Percentiles rank a stretch among this genome's conserved stretches.
phyloP scores from a whole-genome alignment of 2,329 filamentous ascomycete genomes.

The Alternaria triticina region DNA sequence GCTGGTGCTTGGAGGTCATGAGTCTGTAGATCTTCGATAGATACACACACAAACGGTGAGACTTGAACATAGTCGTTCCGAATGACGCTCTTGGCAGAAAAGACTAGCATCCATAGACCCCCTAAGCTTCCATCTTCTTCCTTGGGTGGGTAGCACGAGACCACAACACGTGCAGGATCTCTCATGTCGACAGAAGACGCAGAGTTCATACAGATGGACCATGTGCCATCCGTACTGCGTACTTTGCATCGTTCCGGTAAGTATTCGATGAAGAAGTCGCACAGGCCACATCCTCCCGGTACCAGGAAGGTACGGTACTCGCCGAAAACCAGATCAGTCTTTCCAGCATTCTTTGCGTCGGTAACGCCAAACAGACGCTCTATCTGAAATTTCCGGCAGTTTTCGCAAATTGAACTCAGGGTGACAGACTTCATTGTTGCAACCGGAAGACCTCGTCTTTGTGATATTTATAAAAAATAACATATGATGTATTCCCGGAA shows the following conservation, averaged over 20 bases:
- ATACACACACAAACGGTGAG: background rate
- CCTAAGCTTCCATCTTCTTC: background rate
- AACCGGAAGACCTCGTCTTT: background rate
- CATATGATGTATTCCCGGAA: background rate
- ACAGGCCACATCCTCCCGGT: background rate
- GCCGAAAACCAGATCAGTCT: background rate
- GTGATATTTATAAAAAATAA: accelerated
- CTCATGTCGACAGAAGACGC: background rate
- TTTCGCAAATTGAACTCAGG: background rate
- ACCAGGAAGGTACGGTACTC: too few species aligned
- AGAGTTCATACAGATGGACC: background rate
- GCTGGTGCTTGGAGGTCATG: background rate
- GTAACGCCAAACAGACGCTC: background rate
- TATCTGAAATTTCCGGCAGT: background rate
- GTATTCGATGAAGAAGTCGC: background rate
- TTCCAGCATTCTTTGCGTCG: background rate
- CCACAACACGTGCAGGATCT: accelerated
- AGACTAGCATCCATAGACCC: background rate
- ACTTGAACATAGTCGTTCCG: too few species aligned
- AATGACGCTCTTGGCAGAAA: too few species aligned
- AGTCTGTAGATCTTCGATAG: background rate
- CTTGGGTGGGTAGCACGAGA: background rate
- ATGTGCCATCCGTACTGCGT: background rate
- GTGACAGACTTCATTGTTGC: background rate
- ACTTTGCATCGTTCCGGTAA: background rate